Percentiles rank a stretch among this genome's conserved stretches.
phyloP scores from a whole-genome alignment of 257 asterid species.

The Phtheirospermum japonicum region DNA sequence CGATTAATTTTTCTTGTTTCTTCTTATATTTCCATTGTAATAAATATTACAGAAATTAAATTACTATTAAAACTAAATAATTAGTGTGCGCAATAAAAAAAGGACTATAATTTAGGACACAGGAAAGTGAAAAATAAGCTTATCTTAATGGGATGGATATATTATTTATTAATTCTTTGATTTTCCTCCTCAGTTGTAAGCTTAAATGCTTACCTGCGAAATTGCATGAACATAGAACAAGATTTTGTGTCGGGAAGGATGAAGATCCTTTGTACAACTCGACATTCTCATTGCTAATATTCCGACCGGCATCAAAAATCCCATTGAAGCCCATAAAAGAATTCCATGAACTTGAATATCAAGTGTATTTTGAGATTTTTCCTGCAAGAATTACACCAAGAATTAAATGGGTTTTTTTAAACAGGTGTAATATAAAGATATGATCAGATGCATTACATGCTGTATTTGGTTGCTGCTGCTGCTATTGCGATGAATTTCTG shows the following conservation, averaged over 20 bases:
- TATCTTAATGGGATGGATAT: too few species aligned
- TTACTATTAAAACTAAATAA: too few species aligned
- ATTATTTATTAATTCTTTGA: neutral
- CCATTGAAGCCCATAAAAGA: slow-evolving; percentile 78
- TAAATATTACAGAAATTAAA: too few species aligned
- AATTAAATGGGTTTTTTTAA: neutral
- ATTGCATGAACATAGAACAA: slow-evolving; percentile 60
- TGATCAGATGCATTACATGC: neutral
- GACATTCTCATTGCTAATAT: slow-evolving; percentile 64
- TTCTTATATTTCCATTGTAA: too few species aligned
- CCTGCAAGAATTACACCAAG: slow-evolving; percentile 35
- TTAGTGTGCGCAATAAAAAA: too few species aligned
- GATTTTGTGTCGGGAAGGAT: slow-evolving; percentile 40
- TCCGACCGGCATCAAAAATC: slow-evolving; percentile 73
- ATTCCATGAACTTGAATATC: slow-evolving; percentile 73
- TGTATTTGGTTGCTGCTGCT: neutral
- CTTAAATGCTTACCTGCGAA: slow-evolving; percentile 47
- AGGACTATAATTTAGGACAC: too few species aligned
- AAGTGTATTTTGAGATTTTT: slow-evolving; percentile 35
- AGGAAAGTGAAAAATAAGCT: too few species aligned
- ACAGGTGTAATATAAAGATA: neutral
- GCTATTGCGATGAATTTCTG: neutral
- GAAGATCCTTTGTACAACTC: slow-evolving; percentile 33
- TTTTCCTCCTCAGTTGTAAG: too few species aligned
- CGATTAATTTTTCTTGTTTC: too few species aligned